Percentiles rank a stretch among this genome's conserved stretches.
Conservation (phyloP, 352 stramenopile genomes). For the Peronosclerospora sorghi region DNA sequence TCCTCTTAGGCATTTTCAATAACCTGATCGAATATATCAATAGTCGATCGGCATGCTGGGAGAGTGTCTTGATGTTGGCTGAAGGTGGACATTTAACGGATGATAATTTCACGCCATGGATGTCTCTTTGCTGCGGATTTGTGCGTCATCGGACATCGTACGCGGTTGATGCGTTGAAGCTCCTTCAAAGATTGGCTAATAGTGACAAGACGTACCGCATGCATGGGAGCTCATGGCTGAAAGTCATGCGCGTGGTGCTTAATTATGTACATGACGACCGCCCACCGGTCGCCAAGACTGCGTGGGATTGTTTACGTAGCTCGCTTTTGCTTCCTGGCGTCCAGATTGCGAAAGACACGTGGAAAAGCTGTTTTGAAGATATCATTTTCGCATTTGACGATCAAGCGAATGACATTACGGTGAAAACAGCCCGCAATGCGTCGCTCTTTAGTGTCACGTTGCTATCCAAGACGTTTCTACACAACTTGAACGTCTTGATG, state of each 20-base stretch:
- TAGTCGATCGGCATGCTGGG: conserved; percentile 56
- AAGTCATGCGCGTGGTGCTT: conserved; percentile 82
- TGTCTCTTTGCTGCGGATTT: conserved; percentile 67
- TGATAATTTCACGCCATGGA: conserved; percentile 76
- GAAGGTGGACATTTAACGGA: conserved; percentile 64
- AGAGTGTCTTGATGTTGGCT: conserved; percentile 59
- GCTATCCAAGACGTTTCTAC: conserved; percentile 80
- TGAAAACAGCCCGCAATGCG: conserved; percentile 46
- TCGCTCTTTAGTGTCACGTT: conserved; percentile 75
- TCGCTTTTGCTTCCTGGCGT: conserved; percentile 64
- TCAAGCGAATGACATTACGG: conserved; percentile 50
- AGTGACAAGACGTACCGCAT: conserved; percentile 67
- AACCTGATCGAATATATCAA: conserved; percentile 75
- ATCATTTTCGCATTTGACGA: conserved; percentile 84
- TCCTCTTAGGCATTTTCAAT: conserved; percentile 61
- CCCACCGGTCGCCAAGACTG: conserved; percentile 60
- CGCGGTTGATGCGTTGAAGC: conserved; percentile 59
- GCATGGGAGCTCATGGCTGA: conserved; percentile 60
- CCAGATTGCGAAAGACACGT: conserved; percentile 58
- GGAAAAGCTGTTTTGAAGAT: conserved; percentile 78
- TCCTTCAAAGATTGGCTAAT: conserved; percentile 64
- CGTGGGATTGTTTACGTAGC: conserved; percentile 79
- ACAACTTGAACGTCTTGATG: conserved; percentile 68
- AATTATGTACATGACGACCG: conserved; percentile 75
- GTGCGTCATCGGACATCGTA: conserved; percentile 69